These are phyloP conservation scores for Gossypium ekmanianum DNA, from an alignment of 345 rosid genomes.

Conservation along the genomic window DNA sequence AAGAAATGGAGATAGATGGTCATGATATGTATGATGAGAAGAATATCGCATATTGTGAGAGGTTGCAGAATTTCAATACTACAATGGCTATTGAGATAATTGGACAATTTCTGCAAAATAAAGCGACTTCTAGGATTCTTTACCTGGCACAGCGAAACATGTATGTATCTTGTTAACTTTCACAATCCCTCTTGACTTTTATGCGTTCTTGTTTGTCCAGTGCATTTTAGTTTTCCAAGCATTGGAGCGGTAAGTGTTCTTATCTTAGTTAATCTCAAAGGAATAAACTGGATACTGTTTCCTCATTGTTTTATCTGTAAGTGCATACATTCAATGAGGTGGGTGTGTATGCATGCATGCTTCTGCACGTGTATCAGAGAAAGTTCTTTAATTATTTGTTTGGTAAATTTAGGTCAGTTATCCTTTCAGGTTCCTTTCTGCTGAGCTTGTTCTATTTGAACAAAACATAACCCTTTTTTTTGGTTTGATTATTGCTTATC, in stretches of 20 bases:
- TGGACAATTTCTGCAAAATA: constrained; percentile 60
- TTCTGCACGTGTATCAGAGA: background rate
- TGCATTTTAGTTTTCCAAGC: constrained; percentile 13
- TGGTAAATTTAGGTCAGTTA: background rate
- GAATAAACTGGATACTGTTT: background rate
- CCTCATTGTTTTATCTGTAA: constrained; percentile 2
- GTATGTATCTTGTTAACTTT: constrained; percentile 40
- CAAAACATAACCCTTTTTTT: background rate
- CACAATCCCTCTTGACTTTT: background rate
- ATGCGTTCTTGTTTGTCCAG: constrained; percentile 8
- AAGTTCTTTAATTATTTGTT: constrained; percentile 6
- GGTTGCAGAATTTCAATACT: constrained; percentile 58
- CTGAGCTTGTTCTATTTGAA: background rate
- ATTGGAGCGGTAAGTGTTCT: background rate
- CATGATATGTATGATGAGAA: constrained; percentile 42
- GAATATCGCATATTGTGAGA: constrained; percentile 47
- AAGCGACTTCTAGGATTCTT: constrained; percentile 67
- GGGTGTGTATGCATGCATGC: background rate
- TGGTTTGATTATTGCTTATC: constrained; percentile 13
- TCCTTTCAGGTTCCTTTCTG: background rate
- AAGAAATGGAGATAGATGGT: constrained; percentile 71
- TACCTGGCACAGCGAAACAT: constrained; percentile 62
- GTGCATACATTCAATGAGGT: background rate
- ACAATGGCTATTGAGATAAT: constrained; percentile 70
- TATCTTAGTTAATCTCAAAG: constrained; percentile 2